A percentile compares a stretch with the other conserved stretches of the same genome.
Evolutionary conservation across 2,329 filamentous ascomycete genomes (phyloP).

Genomic region (Alternaria longipes): DNA sequence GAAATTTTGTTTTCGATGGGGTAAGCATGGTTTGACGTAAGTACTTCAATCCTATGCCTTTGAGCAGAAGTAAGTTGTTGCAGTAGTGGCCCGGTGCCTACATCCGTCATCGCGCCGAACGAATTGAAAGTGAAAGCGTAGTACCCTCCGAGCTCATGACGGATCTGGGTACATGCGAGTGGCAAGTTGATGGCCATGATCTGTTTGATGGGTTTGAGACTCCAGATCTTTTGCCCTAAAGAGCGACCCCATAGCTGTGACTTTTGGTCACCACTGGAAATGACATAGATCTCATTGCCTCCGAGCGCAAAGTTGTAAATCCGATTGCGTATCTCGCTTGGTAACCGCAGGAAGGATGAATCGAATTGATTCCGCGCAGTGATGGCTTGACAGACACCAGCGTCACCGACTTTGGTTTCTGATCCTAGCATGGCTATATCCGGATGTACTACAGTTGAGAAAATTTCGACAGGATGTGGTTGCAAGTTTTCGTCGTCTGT

Average conservation of each 20-base stretch:
- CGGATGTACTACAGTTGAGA: no score
- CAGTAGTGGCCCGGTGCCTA: not conserved
- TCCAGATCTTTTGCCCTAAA: not conserved
- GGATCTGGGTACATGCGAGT: not conserved
- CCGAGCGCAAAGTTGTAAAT: not conserved
- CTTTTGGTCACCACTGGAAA: not conserved
- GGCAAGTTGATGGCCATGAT: not conserved
- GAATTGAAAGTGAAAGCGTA: not conserved
- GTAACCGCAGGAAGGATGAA: not conserved
- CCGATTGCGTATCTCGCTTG: not conserved
- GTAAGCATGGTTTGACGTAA: no score
- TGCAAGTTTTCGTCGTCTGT: no score
- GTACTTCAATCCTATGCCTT: no score
- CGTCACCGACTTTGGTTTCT: not conserved
- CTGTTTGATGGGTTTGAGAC: not conserved
- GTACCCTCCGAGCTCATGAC: not conserved
- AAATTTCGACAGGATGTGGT: no score
- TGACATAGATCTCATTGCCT: not conserved
- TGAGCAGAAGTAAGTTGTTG: no score
- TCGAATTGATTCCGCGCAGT: not conserved
- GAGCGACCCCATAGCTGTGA: not conserved
- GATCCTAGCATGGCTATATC: not conserved
- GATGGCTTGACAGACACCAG: not conserved
- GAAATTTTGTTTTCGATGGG: no score
- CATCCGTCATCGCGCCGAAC: not conserved